Percentiles rank a stretch among this genome's conserved stretches.
These are phyloP conservation scores for Ochromonas danica DNA, from an alignment of 108 stramenopile species.

Conservation along the genomic window DNA sequence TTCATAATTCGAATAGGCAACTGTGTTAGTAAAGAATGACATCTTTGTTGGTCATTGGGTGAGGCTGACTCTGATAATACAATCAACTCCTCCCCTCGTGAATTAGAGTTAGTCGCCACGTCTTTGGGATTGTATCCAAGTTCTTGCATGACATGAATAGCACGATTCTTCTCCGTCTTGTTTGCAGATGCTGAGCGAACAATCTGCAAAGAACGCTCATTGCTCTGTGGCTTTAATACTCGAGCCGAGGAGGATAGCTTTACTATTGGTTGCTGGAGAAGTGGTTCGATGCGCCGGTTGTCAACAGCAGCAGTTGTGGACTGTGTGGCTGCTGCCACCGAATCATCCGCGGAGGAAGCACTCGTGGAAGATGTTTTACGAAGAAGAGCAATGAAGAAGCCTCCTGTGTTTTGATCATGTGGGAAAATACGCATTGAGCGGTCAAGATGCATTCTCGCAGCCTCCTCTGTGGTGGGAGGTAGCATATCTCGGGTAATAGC, in stretches of 20 bases:
- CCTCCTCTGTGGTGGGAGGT: neutral
- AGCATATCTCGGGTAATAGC: constrained; percentile 41
- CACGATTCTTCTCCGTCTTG: neutral
- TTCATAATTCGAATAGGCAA: too few species aligned
- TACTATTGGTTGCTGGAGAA: too few species aligned
- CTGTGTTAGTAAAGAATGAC: too few species aligned
- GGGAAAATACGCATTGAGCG: constrained; percentile 33
- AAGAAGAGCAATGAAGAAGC: constrained; percentile 42
- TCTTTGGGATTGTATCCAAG: neutral
- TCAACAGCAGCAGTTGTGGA: neutral
- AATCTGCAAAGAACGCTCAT: neutral
- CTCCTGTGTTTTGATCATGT: constrained; percentile 47
- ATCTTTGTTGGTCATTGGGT: too few species aligned
- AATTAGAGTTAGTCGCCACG: too few species aligned
- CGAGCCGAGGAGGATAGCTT: too few species aligned
- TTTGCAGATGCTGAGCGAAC: neutral
- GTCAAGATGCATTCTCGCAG: constrained; percentile 6
- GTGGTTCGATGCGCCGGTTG: neutral
- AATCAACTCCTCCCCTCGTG: too few species aligned
- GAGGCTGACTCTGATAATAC: too few species aligned
- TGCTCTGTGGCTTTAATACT: too few species aligned
- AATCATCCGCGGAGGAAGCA: neutral
- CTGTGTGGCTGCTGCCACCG: neutral
- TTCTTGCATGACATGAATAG: neutral
- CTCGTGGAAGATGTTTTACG: neutral